Base-by-base conservation (phyloP, 352 stramenopile species). In the Phytophthora pinifolia region DNA sequence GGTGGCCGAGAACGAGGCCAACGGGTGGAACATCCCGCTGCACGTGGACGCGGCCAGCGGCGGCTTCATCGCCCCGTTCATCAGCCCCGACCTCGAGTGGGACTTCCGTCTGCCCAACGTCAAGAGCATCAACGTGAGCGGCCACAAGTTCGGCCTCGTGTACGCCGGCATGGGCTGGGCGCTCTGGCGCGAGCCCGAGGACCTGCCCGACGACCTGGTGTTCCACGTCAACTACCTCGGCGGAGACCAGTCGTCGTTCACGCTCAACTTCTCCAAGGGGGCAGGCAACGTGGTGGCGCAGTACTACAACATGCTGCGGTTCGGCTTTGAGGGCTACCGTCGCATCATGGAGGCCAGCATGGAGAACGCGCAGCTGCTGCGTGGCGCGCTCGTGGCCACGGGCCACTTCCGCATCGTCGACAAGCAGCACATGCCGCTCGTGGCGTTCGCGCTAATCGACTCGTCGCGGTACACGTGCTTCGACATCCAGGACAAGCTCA, bases 101-200 rank as follows among this genome's bases (percentile, higher is more conserved):
- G 89, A 97, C 69, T 97, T 97, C 60, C 79, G 86, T 34, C 61
- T 97, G 9, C 88, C 89, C 3, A 92, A 94, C 45, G 89, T 97
- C 61, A 94, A 96, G 67, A 96, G 82, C 25, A 97, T 98, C 58
- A 97, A 96, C 54, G 85, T 93, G n/a, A 96, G 86, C 43, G 92
- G 92, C 39, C 92, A 98, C 77, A 98, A 98, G 62, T 98, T 97
- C 65, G 92, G 92, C 1, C 79, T 97, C 22, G 86, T 94, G 41
- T 96, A 97, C 57, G 89, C 87, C n/a, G 92, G 92, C 25, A 97
- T 96, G 68, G 92, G 92, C 35, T 97, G 89, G 89, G 83, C 94
- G 3, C 59, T 97, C 9, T 98, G 92, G 80, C 86, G 85, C n/a
- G 83, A 95, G 48, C 51, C 64, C 1, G 58, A 70, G 13, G 86